Evolutionary conservation across 2,329 filamentous ascomycete species (phyloP).

Genomic region (Aquanectria penicillioides): DNA sequence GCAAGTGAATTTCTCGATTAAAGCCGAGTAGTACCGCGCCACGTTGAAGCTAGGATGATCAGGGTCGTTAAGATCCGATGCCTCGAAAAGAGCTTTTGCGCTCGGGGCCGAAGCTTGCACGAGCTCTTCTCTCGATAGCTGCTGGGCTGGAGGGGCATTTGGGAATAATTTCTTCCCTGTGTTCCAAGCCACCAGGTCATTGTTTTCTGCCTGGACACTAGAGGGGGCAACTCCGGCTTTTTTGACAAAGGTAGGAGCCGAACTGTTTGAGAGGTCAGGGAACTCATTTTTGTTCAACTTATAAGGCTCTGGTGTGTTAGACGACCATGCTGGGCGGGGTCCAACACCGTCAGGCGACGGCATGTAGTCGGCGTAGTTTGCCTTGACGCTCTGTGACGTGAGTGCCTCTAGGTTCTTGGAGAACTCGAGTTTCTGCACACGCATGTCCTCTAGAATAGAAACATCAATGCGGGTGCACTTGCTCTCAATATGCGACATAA

Average conservation of each 20-base stretch:
- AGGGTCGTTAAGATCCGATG: constrained; percentile 54
- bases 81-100: constrained; percentile 17
- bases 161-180: constrained; percentile 36
- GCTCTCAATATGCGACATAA: constrained; percentile 59
- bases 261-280: constrained; percentile 22
- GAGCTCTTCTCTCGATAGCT: constrained; percentile 33
- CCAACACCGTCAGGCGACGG: constrained; percentile 4
- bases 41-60: constrained; percentile 57
- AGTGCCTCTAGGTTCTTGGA: constrained; percentile 41
- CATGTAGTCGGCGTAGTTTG: constrained; percentile 43
- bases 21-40: constrained; percentile 55
- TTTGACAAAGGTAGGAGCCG: not conserved
- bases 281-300: constrained; percentile 27
- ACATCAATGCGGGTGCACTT: constrained; percentile 51
- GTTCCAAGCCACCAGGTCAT: constrained; percentile 27
- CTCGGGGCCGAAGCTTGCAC: constrained; percentile 23
- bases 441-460: constrained; percentile 44
- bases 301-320: constrained; percentile 12
- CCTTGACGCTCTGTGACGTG: constrained; percentile 41
- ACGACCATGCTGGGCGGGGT: not conserved
- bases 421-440: constrained; percentile 51
- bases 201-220: constrained; percentile 27
- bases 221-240: too few species aligned
- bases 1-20: constrained; percentile 60
- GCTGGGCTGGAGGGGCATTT: constrained; percentile 31